A percentile compares a stretch with the other conserved stretches of the same genome.
These are phyloP conservation scores for Clavispora asparagi DNA, from an alignment of 805 yeast species.

Conservation along the genomic window DNA sequence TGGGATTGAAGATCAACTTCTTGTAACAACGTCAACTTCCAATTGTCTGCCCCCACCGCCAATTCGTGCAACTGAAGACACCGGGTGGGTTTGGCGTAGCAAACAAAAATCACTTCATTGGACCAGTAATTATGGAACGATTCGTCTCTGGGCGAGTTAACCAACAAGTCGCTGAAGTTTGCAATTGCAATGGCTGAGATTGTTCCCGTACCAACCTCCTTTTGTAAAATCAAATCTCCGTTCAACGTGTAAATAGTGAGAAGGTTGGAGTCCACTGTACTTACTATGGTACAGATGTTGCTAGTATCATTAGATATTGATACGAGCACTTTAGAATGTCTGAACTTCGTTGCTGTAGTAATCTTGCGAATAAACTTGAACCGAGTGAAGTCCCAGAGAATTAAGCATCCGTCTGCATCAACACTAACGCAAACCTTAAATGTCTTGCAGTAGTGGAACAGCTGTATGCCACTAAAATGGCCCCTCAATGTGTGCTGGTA, in stretches of 20 bases:
- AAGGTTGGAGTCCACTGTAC: slow-evolving; percentile 10
- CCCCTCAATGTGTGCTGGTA: slow-evolving; percentile 50
- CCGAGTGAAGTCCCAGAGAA: slow-evolving; percentile 61
- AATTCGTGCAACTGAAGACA: slow-evolving; percentile 20
- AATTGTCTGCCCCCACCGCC: slow-evolving; percentile 6
- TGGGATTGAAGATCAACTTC: slow-evolving; percentile 4
- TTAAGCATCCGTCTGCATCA: slow-evolving; percentile 50
- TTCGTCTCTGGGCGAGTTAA: slow-evolving; percentile 18
- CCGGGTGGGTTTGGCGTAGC: slow-evolving; percentile 16
- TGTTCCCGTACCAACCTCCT: slow-evolving; percentile 13
- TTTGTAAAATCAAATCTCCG: slow-evolving; percentile 38
- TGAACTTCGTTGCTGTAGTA: slow-evolving; percentile 11
- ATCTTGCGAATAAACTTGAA: slow-evolving; percentile 44
- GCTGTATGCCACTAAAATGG: slow-evolving; percentile 44
- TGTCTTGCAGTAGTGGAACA: slow-evolving; percentile 45
- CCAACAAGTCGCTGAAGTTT: slow-evolving; percentile 22
- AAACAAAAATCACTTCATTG: slow-evolving; percentile 28
- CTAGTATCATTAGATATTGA: slow-evolving; percentile 56
- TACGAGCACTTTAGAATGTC: slow-evolving; percentile 22
- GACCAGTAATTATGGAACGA: slow-evolving; percentile 35
- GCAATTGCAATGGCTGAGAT: slow-evolving; percentile 26
- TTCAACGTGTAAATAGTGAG: slow-evolving; percentile 47
- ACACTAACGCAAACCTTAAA: slow-evolving; percentile 52
- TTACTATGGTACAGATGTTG: slow-evolving; percentile 36
- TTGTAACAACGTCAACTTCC: slow-evolving; percentile 11